A percentile compares a stretch with the other conserved stretches of the same genome.
Evolutionary conservation across 306 rosid species (phyloP).

Genomic region (Hippophae tibetana): DNA sequence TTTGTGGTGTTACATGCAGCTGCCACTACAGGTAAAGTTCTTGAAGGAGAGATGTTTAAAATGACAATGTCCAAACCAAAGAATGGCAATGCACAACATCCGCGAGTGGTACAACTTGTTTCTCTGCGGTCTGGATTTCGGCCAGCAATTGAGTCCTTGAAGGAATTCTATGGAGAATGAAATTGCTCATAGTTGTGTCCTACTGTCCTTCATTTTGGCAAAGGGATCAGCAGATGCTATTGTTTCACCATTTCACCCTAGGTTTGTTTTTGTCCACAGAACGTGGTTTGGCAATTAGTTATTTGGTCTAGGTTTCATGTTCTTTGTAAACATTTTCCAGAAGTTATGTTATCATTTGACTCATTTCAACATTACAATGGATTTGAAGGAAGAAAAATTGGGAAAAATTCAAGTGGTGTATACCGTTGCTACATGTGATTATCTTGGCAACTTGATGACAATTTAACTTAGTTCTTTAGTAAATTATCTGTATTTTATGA

Average conservation of each 20-base stretch:
- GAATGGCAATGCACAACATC: constrained; percentile 45
- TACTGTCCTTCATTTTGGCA: constrained; percentile 4
- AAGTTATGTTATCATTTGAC: no score
- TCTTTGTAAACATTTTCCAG: no score
- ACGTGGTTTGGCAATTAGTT: background rate
- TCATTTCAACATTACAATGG: no score
- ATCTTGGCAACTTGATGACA: no score
- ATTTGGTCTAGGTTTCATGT: background rate
- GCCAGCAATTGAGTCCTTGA: constrained; percentile 41
- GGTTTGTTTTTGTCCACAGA: background rate
- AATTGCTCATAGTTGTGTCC: constrained; percentile 13
- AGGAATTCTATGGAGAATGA: constrained; percentile 30
- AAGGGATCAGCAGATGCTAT: background rate
- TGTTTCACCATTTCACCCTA: background rate
- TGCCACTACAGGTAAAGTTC: constrained; percentile 28
- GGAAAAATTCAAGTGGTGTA: no score
- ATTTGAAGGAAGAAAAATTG: no score
- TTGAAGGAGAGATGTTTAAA: constrained; percentile 59
- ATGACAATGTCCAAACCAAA: constrained; percentile 47
- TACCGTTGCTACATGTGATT: no score
- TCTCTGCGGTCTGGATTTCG: constrained; percentile 47
- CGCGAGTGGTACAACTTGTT: constrained; percentile 31
- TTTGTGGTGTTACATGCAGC: constrained; percentile 29
- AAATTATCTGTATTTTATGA: no score
- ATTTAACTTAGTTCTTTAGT: no score